phyloP scores from a whole-genome alignment of 345 rosid genomes.

The Aethionema arabicum region DNA sequence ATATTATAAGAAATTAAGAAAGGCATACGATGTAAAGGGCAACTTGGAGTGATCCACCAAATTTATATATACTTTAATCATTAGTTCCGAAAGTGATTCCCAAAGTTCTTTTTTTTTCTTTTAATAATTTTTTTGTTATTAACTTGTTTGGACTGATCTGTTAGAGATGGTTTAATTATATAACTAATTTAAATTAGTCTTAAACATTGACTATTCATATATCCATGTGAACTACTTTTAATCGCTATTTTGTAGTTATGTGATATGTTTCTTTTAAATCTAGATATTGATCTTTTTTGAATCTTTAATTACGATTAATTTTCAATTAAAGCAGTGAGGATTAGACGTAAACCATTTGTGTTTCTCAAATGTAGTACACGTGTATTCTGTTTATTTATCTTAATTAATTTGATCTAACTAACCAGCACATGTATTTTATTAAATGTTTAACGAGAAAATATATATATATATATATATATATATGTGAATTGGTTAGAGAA shows the following conservation, averaged over 20 bases:
- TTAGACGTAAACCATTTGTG: neutral
- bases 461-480: constrained; percentile 1
- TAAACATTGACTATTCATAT: constrained; percentile 34
- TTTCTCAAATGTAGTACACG: neutral
- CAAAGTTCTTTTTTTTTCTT: constrained; percentile 23
- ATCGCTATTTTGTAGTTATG: constrained; percentile 28
- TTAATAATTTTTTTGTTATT: constrained; percentile 21
- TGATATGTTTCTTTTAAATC: constrained; percentile 7
- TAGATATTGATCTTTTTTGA: constrained; percentile 6
- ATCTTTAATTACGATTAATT: neutral
- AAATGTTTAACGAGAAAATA: neutral
- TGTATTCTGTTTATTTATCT: neutral
- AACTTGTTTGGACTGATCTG: constrained; percentile 34
- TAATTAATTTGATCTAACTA: neutral
- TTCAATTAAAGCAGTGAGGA: constrained; percentile 6
- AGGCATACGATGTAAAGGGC: constrained; percentile 13
- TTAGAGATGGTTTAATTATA: neutral
- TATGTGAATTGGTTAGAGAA: constrained; percentile 14
- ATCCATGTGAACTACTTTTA: constrained; percentile 38
- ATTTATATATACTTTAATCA: constrained; percentile 22
- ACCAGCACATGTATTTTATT: neutral
- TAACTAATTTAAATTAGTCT: neutral
- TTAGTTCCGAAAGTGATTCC: constrained; percentile 38
- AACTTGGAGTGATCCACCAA: constrained; percentile 18
- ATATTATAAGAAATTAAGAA: neutral